These are phyloP conservation scores for Vitrella brassicaformis DNA, from an alignment of 73 alveolate genomes.

Conservation along the genomic window DNA sequence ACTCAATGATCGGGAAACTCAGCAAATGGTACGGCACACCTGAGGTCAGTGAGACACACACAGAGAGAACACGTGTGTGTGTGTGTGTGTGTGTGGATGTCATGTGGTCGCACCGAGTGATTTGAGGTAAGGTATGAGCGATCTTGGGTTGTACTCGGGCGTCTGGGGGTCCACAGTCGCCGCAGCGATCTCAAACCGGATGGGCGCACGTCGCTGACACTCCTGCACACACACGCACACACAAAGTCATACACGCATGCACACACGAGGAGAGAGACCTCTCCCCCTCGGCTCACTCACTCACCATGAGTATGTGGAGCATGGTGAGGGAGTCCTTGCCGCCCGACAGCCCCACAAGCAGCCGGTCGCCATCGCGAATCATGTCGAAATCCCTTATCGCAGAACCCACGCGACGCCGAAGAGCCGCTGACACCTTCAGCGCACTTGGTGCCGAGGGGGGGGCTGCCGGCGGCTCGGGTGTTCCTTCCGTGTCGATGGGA, in stretches of 20 bases:
- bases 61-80: too few relatives aligned
- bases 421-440: too few relatives aligned
- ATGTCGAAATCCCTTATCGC: conserved; percentile 85
- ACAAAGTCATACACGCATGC: too few relatives aligned
- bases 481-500: too few relatives aligned
- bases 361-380: conserved; percentile 82
- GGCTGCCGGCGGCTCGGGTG: too few relatives aligned
- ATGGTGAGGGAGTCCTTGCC: conserved; percentile 93
- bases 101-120: too few relatives aligned
- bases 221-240: too few relatives aligned
- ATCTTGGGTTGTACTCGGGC: conserved; percentile 87
- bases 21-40: conserved; percentile 24
- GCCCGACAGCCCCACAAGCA: conserved; percentile 87
- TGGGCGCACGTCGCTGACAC: neutral
- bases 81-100: too few relatives aligned
- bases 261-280: neutral
- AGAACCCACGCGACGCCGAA: conserved; percentile 49
- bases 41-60: neutral
- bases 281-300: neutral
- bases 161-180: conserved; percentile 91
- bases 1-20: conserved; percentile 23
- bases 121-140: conserved; percentile 36
- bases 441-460: too few relatives aligned
- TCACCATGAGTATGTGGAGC: conserved; percentile 55
- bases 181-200: conserved; percentile 23